Base-by-base conservation (phyloP, 768 basidiomycete species). In the Kockovaella imperatae region DNA sequence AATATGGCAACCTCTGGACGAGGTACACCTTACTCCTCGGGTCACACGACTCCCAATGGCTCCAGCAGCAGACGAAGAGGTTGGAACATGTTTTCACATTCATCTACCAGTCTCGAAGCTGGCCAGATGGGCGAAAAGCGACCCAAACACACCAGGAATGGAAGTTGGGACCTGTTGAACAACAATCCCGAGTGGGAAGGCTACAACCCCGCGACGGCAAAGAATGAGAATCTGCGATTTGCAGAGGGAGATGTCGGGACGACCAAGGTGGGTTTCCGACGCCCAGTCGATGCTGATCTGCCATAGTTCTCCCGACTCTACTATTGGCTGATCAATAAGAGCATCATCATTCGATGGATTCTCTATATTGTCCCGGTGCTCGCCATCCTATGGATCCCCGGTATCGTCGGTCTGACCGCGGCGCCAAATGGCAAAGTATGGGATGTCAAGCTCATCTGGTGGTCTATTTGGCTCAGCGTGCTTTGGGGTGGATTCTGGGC, bases 401-500 rank as follows among this genome's bases (percentile, higher is more conserved):
- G 73, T 25, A 87, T 89, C 53, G 71, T 91, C 26, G 76, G 77
- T 23, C 61, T 87, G 20, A 78, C 79, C 0, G 71, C 57, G 64
- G 76, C 58, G 49, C 78, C 76, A 0, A 60, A 80, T 41, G 79
- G 80, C 2, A 71, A 63, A 31, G 78, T 84, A 41, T 75, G 73
- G 73, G 45, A 53, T 28, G 77, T 73, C 45, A 34, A 55, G 29
- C 59, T 70, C 8, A 45, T 84, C 5, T 86, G 80, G 79, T 89
- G 86, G 86, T 84, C 82, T 50, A 81, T 87, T 48, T 93, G 87
- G 86, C 72, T 89, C 24, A 79, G 77, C 31, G 79, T 90, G 26
- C 73, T 79, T 4, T 93, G 88, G 88, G 79, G 70, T 64, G 84
- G 83, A 15, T 90, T 85, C 83, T 90, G 86, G 87, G 79, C 73